Conservation (phyloP, 1,284 basidiomycete species). For the Malassezia psittaci region DNA sequence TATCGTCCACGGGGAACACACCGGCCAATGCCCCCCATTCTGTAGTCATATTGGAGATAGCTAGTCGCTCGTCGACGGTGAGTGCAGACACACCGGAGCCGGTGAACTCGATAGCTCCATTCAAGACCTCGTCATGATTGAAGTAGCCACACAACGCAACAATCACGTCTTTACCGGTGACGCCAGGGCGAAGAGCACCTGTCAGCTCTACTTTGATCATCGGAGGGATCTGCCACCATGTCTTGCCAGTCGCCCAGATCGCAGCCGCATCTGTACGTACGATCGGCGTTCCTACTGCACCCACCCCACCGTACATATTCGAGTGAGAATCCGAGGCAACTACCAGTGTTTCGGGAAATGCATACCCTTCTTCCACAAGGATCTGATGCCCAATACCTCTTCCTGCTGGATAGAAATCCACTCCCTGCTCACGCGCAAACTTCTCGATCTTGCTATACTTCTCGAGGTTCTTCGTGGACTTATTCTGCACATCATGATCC, state of each 20-base stretch:
- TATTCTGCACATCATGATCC: constrained; percentile 98
- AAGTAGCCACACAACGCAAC: constrained; percentile 93
- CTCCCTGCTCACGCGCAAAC: constrained; percentile 71
- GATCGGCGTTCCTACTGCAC: constrained; percentile 91
- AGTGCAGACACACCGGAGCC: constrained; percentile 78
- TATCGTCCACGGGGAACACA: constrained; percentile 83
- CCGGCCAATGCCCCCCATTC: constrained; percentile 97
- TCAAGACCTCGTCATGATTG: constrained; percentile 93
- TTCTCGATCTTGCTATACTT: constrained; percentile 89
- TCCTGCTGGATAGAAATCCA: constrained; percentile 96
- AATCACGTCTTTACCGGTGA: constrained; percentile 97
- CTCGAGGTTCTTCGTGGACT: constrained; percentile 76
- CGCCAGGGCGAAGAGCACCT: constrained; percentile 71
- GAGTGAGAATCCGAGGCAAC: constrained; percentile 91
- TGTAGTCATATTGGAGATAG: constrained; percentile 83
- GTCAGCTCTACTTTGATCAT: constrained; percentile 89
- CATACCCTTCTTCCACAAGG: constrained; percentile 44
- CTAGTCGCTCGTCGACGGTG: constrained; percentile 80
- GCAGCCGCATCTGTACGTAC: constrained; percentile 70
- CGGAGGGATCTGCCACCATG: constrained; percentile 98
- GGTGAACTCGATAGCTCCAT: constrained; percentile 94
- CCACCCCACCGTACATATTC: constrained; percentile 98
- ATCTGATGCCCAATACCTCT: constrained; percentile 71
- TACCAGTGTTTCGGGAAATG: constrained; percentile 45
- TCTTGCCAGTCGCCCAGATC: constrained; percentile 95